A percentile compares a stretch with the other conserved stretches of the same genome.
Conservation (phyloP, 2,329 filamentous ascomycete species). For the Podosphaera aphanis region DNA sequence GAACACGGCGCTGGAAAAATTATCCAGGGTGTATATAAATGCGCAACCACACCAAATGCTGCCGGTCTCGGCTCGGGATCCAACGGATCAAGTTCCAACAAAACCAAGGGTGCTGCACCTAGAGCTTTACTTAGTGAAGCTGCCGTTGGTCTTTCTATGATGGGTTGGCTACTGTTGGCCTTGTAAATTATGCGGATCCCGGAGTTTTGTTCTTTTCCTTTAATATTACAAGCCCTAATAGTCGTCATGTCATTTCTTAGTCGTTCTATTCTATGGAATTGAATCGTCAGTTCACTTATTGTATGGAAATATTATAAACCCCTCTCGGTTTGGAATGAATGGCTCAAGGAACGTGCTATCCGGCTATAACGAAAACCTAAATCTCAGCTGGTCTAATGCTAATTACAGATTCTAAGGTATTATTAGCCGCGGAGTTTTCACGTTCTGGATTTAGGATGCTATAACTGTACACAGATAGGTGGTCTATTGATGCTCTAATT, state of each 20-base stretch:
- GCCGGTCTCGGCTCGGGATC: slow-evolving; percentile 11
- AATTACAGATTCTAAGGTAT: background rate
- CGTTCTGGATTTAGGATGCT: slow-evolving; percentile 1
- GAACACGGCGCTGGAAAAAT: slow-evolving; percentile 15
- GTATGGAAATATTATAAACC: background rate
- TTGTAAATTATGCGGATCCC: slow-evolving; percentile 20
- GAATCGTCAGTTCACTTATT: background rate
- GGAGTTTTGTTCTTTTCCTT: slow-evolving; percentile 14
- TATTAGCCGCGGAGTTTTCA: background rate
- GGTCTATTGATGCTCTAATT: background rate
- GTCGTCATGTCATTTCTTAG: slow-evolving; percentile 14
- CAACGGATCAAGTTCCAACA: slow-evolving; percentile 9
- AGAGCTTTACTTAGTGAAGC: slow-evolving; percentile 18
- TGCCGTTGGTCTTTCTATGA: slow-evolving; percentile 19
- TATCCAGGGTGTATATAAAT: slow-evolving; percentile 25
- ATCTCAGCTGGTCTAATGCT: background rate
- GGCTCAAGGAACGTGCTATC: background rate
- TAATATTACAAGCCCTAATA: slow-evolving; percentile 16
- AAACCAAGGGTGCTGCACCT: slow-evolving; percentile 17
- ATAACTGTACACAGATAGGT: background rate
- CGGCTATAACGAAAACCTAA: background rate
- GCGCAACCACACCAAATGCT: slow-evolving; percentile 15
- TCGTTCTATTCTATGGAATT: background rate
- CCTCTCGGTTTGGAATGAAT: background rate
- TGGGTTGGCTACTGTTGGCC: slow-evolving; percentile 22